Conservation (phyloP, 1,284 basidiomycete species). For the Pseudozyma tsukubaensis region DNA sequence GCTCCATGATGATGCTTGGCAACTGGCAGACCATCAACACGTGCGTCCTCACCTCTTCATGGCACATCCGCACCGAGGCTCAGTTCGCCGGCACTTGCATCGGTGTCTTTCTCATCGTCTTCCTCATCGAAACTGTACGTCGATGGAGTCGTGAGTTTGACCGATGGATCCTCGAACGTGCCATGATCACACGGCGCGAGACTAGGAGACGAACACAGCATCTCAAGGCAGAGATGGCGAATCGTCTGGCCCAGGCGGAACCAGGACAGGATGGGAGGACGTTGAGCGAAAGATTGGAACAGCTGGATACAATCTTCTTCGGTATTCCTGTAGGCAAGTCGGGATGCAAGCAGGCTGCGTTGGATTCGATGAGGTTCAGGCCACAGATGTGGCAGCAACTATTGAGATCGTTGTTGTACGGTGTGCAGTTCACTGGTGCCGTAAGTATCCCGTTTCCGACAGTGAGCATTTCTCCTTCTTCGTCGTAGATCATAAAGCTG, state of each 20-base stretch:
- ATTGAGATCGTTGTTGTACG: slow-evolving; percentile 57
- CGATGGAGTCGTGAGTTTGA: slow-evolving; percentile 61
- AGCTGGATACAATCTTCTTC: slow-evolving; percentile 48
- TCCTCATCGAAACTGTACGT: slow-evolving; percentile 58
- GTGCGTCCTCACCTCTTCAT: slow-evolving; percentile 58
- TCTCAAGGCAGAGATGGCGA: slow-evolving; percentile 35
- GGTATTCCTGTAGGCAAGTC: slow-evolving; percentile 22
- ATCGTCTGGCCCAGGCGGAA: slow-evolving; percentile 21
- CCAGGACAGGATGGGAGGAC: slow-evolving; percentile 26
- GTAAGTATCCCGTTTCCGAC: slow-evolving; percentile 22
- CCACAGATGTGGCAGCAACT: slow-evolving; percentile 57
- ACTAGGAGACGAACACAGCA: slow-evolving; percentile 24
- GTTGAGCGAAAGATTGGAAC: slow-evolving; percentile 22
- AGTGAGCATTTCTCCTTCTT: too few species aligned
- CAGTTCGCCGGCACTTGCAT: slow-evolving; percentile 63
- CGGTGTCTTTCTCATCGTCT: slow-evolving; percentile 59
- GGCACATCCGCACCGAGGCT: slow-evolving; percentile 52
- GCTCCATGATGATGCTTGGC: slow-evolving; percentile 52
- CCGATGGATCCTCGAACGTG: slow-evolving; percentile 52
- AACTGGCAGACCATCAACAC: slow-evolving; percentile 55
- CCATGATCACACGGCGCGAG: slow-evolving; percentile 29
- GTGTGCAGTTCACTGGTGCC: slow-evolving; percentile 58
- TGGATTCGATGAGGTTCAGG: slow-evolving; percentile 43
- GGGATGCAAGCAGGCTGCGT: slow-evolving; percentile 33
- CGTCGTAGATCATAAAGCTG: background rate